Percentiles rank a stretch among this genome's conserved stretches.
Conservation (phyloP, 2,329 filamentous ascomycete species). For the Pseudogymnoascus verrucosus region DNA sequence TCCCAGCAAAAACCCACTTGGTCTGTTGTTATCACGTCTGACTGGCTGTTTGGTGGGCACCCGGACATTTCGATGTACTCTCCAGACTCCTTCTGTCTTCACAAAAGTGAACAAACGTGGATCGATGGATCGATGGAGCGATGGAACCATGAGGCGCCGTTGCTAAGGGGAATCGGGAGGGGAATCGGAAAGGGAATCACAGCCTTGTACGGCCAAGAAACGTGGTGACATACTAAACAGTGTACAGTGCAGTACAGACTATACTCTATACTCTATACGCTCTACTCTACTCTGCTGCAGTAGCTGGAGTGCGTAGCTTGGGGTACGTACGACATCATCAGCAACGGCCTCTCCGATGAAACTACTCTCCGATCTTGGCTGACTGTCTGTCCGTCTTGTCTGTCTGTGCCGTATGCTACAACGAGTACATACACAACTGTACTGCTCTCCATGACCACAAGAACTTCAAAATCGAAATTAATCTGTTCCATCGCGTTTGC, state of each 20-base stretch:
- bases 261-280: neutral
- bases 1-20: neutral
- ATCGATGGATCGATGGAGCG: neutral
- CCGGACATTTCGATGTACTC: slow-evolving; percentile 5
- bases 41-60: neutral
- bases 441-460: neutral
- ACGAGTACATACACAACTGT: neutral
- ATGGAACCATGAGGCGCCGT: neutral
- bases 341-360: neutral
- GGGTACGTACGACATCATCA: neutral
- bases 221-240: neutral
- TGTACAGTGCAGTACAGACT: neutral
- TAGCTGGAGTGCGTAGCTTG: neutral
- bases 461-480: neutral
- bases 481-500: slow-evolving; percentile 1
- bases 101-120: neutral
- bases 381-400: neutral
- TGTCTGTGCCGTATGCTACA: neutral
- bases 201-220: slow-evolving; percentile 5
- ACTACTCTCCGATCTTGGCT: neutral
- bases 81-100: neutral
- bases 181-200: neutral
- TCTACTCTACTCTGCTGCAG: neutral
- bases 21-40: neutral
- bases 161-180: slow-evolving; percentile 4